Conservation (phyloP, 2,329 filamentous ascomycete genomes). For the Chaetomiaceae sp. region DNA sequence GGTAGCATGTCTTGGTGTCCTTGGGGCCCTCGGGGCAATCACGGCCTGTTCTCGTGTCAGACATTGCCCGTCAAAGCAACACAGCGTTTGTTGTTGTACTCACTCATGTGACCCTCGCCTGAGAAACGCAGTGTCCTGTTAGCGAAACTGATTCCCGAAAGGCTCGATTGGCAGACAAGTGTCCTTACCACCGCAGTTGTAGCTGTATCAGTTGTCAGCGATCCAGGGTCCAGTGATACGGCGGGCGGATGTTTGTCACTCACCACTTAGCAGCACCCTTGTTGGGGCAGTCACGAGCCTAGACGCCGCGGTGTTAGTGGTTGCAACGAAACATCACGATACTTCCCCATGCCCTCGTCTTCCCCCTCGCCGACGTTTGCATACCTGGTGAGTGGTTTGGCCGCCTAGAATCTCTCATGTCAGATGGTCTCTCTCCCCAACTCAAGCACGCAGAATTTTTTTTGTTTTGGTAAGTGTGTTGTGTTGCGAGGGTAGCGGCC, state of each 20-base stretch:
- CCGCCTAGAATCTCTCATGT: constrained; percentile 52
- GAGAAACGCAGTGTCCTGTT: constrained; percentile 23
- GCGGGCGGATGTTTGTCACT: constrained; percentile 30
- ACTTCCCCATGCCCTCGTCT: constrained; percentile 19
- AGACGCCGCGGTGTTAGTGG: constrained; percentile 7
- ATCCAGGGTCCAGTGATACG: neutral
- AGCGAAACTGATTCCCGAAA: constrained; percentile 23
- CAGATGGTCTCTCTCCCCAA: constrained; percentile 31
- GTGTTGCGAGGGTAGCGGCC: constrained; percentile 10
- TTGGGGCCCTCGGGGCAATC: constrained; percentile 88
- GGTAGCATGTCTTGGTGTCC: constrained; percentile 75
- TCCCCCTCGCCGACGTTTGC: constrained; percentile 28
- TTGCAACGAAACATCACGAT: constrained; percentile 10
- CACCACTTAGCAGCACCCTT: constrained; percentile 79
- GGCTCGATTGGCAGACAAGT: constrained; percentile 7
- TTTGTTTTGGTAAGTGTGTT: constrained; percentile 3
- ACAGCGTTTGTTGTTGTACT: constrained; percentile 34
- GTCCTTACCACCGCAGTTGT: constrained; percentile 71
- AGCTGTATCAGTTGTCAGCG: constrained; percentile 45
- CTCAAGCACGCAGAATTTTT: constrained; percentile 17
- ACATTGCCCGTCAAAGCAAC: no score
- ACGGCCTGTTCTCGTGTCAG: constrained; percentile 52
- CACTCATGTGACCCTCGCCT: constrained; percentile 73
- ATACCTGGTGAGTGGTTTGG: constrained; percentile 70
- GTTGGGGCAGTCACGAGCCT: constrained; percentile 84